Base-by-base conservation (phyloP, 1,284 basidiomycete species). In the Ganoderma sinense region DNA sequence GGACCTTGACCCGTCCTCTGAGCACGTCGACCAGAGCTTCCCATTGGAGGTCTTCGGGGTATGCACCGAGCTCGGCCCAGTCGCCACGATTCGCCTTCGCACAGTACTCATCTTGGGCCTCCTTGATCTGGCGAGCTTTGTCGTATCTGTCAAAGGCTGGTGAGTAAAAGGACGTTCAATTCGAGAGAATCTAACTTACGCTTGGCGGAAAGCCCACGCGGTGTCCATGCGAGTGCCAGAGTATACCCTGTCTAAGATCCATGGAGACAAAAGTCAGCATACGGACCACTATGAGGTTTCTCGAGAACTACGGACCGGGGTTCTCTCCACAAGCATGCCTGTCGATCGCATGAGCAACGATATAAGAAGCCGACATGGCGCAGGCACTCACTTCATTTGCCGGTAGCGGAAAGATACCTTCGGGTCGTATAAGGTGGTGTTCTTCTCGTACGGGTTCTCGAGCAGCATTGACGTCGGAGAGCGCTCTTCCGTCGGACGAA, bases 11-110 rank as follows among this genome's bases (percentile, higher is more conserved):
- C 31, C 87, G 85, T 13, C 91, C 94, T 59, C 97, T 84, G n/a
- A 98, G 85, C 13, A 97, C 93, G 75, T 97, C 96, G 2, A 96
- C 93, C 16, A 97, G 83, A 4, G 91, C 91, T 76, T 97, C 96
- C 88, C 92, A 94, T 77, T 95, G 88, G 40, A 96, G 84, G 43
- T 91, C 88, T 64, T 94, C 90, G 0, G 96, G 96, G 80, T 94
- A 96, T 8, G 74, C 71, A 31, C 85, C 87, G 13, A 91, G 82
- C 14, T 81, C 79, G 1, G 85, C 79, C 90, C 93, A 95, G 67
- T 89, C 77, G 4, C 89, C 88, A 6, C 82, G 75, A 29, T 85
- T 74, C 0, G 86, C 91, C 71, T 87, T 87, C 20, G 76, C 74
- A 73, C 94, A 96, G 77, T 88, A 95, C 5, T 82, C 82, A 76